Evolutionary conservation across 2,329 filamentous ascomycete genomes (phyloP).

Genomic region (Stachybotrys chlorohalonatus): DNA sequence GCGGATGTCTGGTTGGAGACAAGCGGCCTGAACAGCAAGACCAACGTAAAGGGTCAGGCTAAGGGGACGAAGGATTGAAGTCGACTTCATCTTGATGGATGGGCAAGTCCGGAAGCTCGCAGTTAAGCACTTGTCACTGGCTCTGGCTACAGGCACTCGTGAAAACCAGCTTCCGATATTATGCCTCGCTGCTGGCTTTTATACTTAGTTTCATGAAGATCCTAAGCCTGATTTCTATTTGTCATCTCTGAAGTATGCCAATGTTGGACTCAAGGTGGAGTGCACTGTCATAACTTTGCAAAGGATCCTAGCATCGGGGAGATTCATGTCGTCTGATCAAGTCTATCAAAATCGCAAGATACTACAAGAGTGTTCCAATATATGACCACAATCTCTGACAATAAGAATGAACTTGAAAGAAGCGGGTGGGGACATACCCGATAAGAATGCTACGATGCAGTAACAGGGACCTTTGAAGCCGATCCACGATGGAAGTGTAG

Average conservation of each 20-base stretch:
- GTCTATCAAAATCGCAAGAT: not conserved
- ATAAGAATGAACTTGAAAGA: not conserved
- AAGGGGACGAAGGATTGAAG: not conserved
- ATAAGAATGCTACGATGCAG: not conserved
- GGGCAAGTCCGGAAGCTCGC: not conserved
- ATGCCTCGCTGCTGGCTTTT: too few species aligned
- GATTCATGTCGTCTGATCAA: not conserved
- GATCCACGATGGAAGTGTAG: not conserved
- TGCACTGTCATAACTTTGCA: too few species aligned
- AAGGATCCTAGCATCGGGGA: not conserved
- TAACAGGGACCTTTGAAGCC: not conserved
- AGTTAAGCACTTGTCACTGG: not conserved
- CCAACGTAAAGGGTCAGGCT: not conserved
- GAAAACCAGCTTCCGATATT: not conserved
- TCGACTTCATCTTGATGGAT: not conserved
- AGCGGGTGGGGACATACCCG: not conserved
- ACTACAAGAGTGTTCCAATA: not conserved
- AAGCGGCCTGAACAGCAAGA: not conserved
- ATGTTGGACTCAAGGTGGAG: too few species aligned
- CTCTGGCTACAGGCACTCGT: not conserved
- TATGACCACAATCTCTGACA: not conserved
- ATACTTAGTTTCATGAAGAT: too few species aligned
- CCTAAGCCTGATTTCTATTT: too few species aligned
- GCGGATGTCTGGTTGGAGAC: conserved; percentile 2
- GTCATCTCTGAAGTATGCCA: too few species aligned